Evolutionary conservation across 192 early-diverging fungal species (phyloP), one percentile per base, ranked within the genome.

Genomic region (Spinellus fusiger): DNA sequence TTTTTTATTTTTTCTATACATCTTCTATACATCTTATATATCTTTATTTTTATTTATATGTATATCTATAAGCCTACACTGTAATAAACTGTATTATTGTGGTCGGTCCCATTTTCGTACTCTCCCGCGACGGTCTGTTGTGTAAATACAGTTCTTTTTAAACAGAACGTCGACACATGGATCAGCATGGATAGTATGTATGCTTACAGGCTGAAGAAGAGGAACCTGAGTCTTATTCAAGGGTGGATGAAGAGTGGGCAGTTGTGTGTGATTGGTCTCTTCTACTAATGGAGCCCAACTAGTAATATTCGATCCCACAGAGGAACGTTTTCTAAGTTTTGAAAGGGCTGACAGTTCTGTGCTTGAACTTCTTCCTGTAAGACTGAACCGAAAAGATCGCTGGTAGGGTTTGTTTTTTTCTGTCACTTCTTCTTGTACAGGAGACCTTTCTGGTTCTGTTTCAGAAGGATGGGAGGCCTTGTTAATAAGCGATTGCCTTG

Each of bases 201-300:
- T 54, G n/a, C 40, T 49, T 2, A 66, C 37, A 3, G 71, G 62
- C 44, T 63, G 65, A 28, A 73, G 58, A 59, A 60, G 64, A 8
- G 71, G 60, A 18, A 73, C 71, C 50, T 73, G 71, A 12, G 47
- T 40, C 53, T 73, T 73, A 25, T 50, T 59, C 13, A 64, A 32
- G 22, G 53, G 40, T 28, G 65, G 65, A 62, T 73, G 65, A 20
- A 62, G 29, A 15, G 44, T 63, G 13, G 64, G 69, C 22, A 66
- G 38, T 34, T 52, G 49, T 18, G 44, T 28, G 32, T 66, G 65
- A 12, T 59, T 54, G 16, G 63, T 55, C 25, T 53, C 34, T 49
- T 33, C 29, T 20, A 46, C 23, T 18, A 26, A 13, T 48, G 29
- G 40, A 2, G 40, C 13, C 40, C 40, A 44, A 27, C 35, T 58